Conservation (phyloP, 768 basidiomycete genomes). For the Kwoniella sp. region DNA sequence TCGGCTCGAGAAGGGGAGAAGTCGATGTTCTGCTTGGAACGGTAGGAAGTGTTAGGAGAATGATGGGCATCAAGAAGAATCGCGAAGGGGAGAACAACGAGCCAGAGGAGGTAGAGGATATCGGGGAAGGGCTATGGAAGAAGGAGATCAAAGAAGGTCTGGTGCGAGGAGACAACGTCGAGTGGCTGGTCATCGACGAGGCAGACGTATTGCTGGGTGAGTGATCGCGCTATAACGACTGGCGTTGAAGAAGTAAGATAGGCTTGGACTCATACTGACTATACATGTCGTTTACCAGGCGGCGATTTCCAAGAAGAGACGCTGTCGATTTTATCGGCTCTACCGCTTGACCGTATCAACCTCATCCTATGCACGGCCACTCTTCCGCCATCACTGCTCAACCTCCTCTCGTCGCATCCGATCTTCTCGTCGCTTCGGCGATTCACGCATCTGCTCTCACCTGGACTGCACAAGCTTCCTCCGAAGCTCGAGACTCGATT, state of each 20-base stretch:
- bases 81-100: conserved; percentile 30
- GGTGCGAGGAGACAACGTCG: conserved; percentile 69
- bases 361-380: conserved; percentile 82
- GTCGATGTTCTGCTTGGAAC: conserved; percentile 64
- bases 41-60: conserved; percentile 61
- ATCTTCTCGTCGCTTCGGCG: conserved; percentile 26
- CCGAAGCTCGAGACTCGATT: conserved; percentile 70
- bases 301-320: conserved; percentile 80
- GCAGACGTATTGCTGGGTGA: conserved; percentile 86
- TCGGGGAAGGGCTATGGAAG: conserved; percentile 28
- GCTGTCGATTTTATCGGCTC: conserved; percentile 67
- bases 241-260: not conserved
- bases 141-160: conserved; percentile 52
- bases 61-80: conserved; percentile 66
- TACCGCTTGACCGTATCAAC: conserved; percentile 63
- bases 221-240: conserved; percentile 42
- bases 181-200: conserved; percentile 90
- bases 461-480: conserved; percentile 77
- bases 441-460: conserved; percentile 66
- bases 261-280: not conserved
- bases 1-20: conserved; percentile 27
- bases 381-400: conserved; percentile 67
- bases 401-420: conserved; percentile 60
- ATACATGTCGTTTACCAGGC: conserved; percentile 60
- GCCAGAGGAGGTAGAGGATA: conserved; percentile 55